Percentiles rank a stretch among this genome's conserved stretches.
phyloP scores from a whole-genome alignment of 164 flowering plant genomes.

The Tetrastigma voinierianum region DNA sequence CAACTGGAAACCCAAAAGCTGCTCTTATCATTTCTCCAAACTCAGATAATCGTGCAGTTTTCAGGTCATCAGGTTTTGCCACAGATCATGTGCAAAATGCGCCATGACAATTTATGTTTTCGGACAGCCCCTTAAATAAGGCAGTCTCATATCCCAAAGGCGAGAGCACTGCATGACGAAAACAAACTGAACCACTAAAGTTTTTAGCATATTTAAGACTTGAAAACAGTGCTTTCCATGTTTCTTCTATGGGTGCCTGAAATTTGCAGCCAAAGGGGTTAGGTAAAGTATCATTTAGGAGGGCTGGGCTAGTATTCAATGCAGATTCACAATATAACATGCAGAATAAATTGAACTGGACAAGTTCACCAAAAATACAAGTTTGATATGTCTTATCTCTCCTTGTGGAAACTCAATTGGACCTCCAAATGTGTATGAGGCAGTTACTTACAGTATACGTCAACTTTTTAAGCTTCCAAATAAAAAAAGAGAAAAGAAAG shows the following conservation, averaged over 20 bases:
- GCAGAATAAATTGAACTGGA: too few relatives aligned
- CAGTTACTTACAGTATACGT: too few relatives aligned
- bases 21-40: constrained; percentile 95
- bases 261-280: constrained; percentile 4
- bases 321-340: too few relatives aligned
- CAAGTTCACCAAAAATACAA: too few relatives aligned
- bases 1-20: constrained; percentile 67
- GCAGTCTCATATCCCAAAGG: constrained; percentile 96
- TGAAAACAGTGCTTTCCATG: constrained; percentile 83
- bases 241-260: constrained; percentile 89
- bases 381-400: too few relatives aligned
- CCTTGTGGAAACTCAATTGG: too few relatives aligned
- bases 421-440: too few relatives aligned
- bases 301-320: not conserved
- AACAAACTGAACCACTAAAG: constrained; percentile 79
- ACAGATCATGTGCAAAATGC: constrained; percentile 65
- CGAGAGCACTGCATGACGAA: constrained; percentile 74
- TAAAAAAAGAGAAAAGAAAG: too few relatives aligned
- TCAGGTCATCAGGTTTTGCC: constrained; percentile 58
- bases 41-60: constrained; percentile 86
- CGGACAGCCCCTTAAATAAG: constrained; percentile 71
- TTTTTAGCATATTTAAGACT: constrained; percentile 83
- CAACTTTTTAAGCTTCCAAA: too few relatives aligned
- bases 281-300: not conserved
- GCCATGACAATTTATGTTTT: constrained; percentile 64